Evolutionary conservation across 331 rosid genomes (phyloP), one percentile per base, ranked within the genome.

Genomic region (Acacia pycnantha): DNA sequence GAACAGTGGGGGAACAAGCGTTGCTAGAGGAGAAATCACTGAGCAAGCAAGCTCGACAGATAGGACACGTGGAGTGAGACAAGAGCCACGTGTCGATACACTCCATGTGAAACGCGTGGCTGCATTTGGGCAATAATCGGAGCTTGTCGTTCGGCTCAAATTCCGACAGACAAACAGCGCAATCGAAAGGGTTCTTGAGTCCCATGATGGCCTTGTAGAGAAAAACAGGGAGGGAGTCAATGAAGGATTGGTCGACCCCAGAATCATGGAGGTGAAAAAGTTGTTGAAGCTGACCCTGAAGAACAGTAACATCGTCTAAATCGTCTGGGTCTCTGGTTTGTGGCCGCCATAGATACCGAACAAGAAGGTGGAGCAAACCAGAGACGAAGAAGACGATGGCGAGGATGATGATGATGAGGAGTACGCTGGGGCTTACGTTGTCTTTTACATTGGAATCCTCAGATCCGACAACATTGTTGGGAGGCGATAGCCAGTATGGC

Each of bases 31-130:
- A 80, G 86, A 90, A 84, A 27, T 92, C 93, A 35, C 85, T 91
- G 18, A 93, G 87, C 85, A 95, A 82, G 77, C 79, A 83, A 6
- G 91, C 90, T 89, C 99, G 83, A 81, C 99, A 95, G 44, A 95
- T 81, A 62, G 99, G 99, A 82, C 99, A 95, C 56, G 98, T 95
- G 59, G 98, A 95, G 82, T 95, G 99, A 35, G 98, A 95, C 81
- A 95, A 75, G 24, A 95, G 94, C 99, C 99, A 95, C 0, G 98
- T 93, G 77, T 96, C 99, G 66, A 96, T 96, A 74, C 98, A 96
- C 46, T 92, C 97, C 87, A 86, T 85, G 86, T 96, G 99, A 78
- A 96, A 96, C 19, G 98, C 99, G 76, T 96, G 99, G 88, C 97
- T 92, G 51, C 99, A 96, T 89, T 86, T 92, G 5, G 99, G 98